A percentile compares a stretch with the other conserved stretches of the same genome.
Conservation (phyloP, 352 stramenopile genomes). For the Phytophthora aleatoria region DNA sequence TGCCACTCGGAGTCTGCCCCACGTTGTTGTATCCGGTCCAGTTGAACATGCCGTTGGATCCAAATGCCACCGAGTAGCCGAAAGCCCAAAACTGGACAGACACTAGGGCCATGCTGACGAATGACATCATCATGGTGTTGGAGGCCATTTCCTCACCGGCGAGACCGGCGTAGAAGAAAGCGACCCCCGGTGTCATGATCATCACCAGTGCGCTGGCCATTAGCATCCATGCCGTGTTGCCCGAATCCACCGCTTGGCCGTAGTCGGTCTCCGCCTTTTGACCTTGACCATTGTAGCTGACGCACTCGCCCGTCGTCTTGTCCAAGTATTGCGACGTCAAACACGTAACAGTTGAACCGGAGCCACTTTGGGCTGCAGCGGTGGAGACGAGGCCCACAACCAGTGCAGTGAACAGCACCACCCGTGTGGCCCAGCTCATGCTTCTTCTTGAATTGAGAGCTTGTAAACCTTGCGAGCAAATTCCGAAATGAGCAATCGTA, state of each 20-base stretch:
- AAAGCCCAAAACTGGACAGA: conserved; percentile 83
- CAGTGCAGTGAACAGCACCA: conserved; percentile 40
- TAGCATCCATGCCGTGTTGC: conserved; percentile 79
- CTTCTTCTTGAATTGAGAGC: not conserved
- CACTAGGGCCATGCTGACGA: conserved; percentile 76
- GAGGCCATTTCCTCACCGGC: conserved; percentile 78
- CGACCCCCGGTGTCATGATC: conserved; percentile 76
- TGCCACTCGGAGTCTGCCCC: conserved; percentile 39
- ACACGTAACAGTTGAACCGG: conserved; percentile 31
- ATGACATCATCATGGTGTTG: conserved; percentile 88
- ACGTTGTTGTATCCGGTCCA: conserved; percentile 69
- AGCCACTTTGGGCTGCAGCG: conserved; percentile 25
- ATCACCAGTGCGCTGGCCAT: conserved; percentile 59
- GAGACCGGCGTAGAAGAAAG: conserved; percentile 86
- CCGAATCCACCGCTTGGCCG: conserved; percentile 42
- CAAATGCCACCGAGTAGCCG: conserved; percentile 76
- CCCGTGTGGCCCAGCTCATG: conserved; percentile 5
- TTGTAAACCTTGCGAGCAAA: not conserved
- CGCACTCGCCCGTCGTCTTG: conserved; percentile 33
- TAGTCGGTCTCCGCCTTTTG: conserved; percentile 44
- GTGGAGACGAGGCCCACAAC: conserved; percentile 38
- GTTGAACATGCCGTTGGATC: conserved; percentile 59
- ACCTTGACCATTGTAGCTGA: conserved; percentile 44
- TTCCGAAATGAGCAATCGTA: conserved; percentile 10
- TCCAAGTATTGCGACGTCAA: conserved; percentile 43